phyloP scores from a whole-genome alignment of 1,284 basidiomycete genomes.

The Apiotrichum sp. region DNA sequence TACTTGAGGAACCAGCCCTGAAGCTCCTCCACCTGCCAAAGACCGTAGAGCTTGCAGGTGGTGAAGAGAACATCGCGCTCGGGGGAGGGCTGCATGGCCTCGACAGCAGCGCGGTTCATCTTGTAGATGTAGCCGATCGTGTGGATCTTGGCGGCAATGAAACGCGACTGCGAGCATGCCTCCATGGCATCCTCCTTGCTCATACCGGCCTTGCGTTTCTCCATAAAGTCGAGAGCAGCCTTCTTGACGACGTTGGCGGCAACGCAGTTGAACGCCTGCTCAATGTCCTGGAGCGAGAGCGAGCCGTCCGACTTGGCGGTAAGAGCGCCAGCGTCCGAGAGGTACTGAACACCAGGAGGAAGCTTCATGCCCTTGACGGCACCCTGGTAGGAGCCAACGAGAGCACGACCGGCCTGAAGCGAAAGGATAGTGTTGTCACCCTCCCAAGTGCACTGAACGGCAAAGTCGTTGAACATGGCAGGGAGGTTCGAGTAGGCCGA shows the following conservation, averaged over 20 bases:
- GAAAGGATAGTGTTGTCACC: constrained; percentile 55
- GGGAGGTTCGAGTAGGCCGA: constrained; percentile 55
- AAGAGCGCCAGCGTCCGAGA: constrained; percentile 47
- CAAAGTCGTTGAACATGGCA: constrained; percentile 53
- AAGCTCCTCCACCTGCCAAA: constrained; percentile 56
- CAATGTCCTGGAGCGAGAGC: constrained; percentile 50
- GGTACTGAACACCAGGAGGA: constrained; percentile 50
- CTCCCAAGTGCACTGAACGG: constrained; percentile 55
- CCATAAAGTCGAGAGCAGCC: constrained; percentile 50
- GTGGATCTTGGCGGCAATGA: constrained; percentile 53
- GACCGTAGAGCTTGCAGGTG: constrained; percentile 48
- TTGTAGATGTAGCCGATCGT: constrained; percentile 41
- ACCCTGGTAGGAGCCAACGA: constrained; percentile 51
- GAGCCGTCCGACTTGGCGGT: constrained; percentile 48
- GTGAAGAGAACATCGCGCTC: constrained; percentile 43
- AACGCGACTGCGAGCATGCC: constrained; percentile 52
- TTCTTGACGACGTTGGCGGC: constrained; percentile 54
- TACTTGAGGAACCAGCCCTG: constrained; percentile 53
- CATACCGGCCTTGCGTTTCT: constrained; percentile 47
- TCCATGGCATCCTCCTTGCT: constrained; percentile 53
- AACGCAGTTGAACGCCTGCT: constrained; percentile 51
- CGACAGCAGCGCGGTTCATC: constrained; percentile 43
- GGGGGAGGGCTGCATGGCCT: constrained; percentile 18
- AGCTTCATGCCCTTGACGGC: constrained; percentile 50
- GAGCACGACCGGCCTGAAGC: constrained; percentile 53